phyloP scores from a whole-genome alignment of 2,329 filamentous ascomycete genomes.

The Pseudocercospora ulei region DNA sequence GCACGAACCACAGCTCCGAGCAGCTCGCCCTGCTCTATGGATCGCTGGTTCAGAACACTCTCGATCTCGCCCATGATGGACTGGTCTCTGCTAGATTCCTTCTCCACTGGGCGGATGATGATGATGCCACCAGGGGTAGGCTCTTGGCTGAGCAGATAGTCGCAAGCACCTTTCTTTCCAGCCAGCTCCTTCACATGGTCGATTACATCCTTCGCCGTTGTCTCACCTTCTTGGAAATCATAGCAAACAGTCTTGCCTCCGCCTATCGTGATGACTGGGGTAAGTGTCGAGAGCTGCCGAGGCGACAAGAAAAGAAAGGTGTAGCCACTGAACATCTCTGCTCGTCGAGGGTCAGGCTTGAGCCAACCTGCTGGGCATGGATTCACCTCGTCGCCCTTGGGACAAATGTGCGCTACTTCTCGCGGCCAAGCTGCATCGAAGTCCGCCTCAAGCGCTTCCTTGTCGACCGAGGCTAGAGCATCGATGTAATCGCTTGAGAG shows the following conservation, averaged over 20 bases:
- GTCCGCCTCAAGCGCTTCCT: slow-evolving; percentile 56
- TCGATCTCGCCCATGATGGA: slow-evolving; percentile 45
- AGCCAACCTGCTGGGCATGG: slow-evolving; percentile 55
- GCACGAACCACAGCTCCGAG: slow-evolving; percentile 78
- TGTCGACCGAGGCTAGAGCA: slow-evolving; percentile 53
- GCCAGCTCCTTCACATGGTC: slow-evolving; percentile 64
- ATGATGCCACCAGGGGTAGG: slow-evolving; percentile 52
- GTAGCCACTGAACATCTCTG: slow-evolving; percentile 71
- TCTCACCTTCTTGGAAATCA: slow-evolving; percentile 52
- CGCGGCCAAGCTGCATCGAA: slow-evolving; percentile 73
- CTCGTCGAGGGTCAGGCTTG: slow-evolving; percentile 55
- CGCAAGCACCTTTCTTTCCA: slow-evolving; percentile 55
- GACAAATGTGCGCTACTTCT: slow-evolving; percentile 60
- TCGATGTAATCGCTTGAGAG: slow-evolving; percentile 66
- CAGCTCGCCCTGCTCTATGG: slow-evolving; percentile 83
- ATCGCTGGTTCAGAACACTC: slow-evolving; percentile 63
- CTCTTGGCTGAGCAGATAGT: slow-evolving; percentile 29
- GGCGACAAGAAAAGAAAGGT: slow-evolving; percentile 79
- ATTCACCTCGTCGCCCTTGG: slow-evolving; percentile 64
- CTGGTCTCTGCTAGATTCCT: slow-evolving; percentile 34
- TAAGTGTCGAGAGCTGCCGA: slow-evolving; percentile 63
- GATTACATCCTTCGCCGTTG: slow-evolving; percentile 59
- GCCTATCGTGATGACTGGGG: slow-evolving; percentile 65
- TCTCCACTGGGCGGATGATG: slow-evolving; percentile 61
- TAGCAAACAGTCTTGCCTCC: slow-evolving; percentile 70